A percentile compares a stretch with the other conserved stretches of the same genome.
Conservation (phyloP, 2,329 filamentous ascomycete genomes). For the Colletotrichum cuscutae region DNA sequence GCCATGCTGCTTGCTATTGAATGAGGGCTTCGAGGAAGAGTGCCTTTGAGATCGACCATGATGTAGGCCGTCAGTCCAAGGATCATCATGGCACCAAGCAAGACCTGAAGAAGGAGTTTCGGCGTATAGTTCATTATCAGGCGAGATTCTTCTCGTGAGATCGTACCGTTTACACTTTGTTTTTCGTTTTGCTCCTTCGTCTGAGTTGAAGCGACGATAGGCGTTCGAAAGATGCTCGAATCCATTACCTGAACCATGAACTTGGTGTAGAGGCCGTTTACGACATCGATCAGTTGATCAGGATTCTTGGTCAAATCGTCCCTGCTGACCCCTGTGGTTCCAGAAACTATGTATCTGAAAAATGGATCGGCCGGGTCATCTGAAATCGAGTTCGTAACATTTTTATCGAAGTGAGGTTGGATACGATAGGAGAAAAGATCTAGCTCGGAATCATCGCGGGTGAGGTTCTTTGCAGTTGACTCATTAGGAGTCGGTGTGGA, state of each 20-base stretch:
- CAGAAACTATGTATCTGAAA: neutral
- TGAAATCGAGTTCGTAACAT: neutral
- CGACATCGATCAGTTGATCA: neutral
- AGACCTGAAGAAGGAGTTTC: neutral
- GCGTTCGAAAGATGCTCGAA: neutral
- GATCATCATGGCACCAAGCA: neutral
- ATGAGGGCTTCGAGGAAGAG: neutral
- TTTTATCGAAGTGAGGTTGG: neutral
- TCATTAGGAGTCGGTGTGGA: neutral
- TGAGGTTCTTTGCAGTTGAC: neutral
- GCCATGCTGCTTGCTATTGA: neutral
- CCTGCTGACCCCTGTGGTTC: neutral
- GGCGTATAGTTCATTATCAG: neutral
- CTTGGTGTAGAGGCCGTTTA: neutral
- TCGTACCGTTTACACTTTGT: neutral
- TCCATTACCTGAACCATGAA: neutral
- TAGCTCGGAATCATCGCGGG: neutral
- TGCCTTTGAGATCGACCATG: neutral
- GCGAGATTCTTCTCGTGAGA: neutral
- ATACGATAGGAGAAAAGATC: neutral
- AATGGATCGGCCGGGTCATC: neutral
- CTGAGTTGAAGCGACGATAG: neutral
- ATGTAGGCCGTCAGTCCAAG: neutral
- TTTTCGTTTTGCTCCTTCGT: neutral
- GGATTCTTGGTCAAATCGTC: neutral